A percentile compares a stretch with the other conserved stretches of the same genome.
Evolutionary conservation across 441 rosid genomes (phyloP).

Genomic region (Gossypium lobatum): DNA sequence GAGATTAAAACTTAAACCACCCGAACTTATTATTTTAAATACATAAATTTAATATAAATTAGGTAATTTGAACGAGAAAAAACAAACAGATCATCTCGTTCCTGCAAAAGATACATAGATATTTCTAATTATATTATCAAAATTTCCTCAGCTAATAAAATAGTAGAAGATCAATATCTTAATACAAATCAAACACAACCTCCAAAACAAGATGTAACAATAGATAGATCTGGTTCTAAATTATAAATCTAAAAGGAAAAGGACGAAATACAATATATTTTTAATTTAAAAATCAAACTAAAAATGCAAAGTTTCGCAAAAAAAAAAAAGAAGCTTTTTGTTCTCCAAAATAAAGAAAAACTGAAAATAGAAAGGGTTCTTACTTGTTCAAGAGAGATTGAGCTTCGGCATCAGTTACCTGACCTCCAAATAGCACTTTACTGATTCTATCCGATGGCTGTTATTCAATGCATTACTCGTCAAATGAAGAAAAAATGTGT

Average conservation of each 20-base stretch:
- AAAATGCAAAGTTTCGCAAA: neutral
- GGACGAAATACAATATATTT: neutral
- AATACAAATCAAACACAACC: neutral
- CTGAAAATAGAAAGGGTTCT: constrained; percentile 12
- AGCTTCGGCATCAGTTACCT: constrained; percentile 49
- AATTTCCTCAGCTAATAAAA: neutral
- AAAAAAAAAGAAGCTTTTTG: too few relatives aligned
- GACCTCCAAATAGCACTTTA: constrained; percentile 30
- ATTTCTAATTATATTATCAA: neutral
- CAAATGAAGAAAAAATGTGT: neutral
- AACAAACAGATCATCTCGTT: constrained; percentile 1
- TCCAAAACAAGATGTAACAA: neutral
- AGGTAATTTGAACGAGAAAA: neutral
- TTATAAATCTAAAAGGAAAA: neutral
- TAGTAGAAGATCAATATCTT: neutral
- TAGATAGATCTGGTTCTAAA: constrained; percentile 28
- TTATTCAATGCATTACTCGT: neutral
- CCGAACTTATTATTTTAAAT: neutral
- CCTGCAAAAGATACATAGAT: neutral
- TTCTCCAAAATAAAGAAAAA: neutral
- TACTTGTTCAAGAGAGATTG: constrained; percentile 43
- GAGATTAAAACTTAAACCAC: neutral
- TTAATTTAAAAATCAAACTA: neutral
- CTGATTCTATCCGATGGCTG: neutral
- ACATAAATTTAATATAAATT: neutral